These are phyloP conservation scores for Capsella bursapastoris DNA, from an alignment of 345 rosid species.

Conservation along the genomic window DNA sequence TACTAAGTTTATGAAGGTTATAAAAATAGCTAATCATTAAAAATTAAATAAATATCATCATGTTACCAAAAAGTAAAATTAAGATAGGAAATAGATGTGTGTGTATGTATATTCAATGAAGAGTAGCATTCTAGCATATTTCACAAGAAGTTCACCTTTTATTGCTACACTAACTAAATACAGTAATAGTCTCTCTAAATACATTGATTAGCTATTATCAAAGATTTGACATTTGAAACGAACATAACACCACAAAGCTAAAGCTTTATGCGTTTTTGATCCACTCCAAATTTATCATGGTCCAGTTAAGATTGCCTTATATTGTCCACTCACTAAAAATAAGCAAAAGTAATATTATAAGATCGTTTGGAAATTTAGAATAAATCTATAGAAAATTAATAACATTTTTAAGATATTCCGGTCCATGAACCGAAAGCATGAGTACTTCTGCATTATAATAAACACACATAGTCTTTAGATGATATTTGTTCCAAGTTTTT, in stretches of 20 bases:
- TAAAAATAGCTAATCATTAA: too few relatives aligned
- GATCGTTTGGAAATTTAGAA: too few relatives aligned
- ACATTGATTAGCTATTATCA: background rate
- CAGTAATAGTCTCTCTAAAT: too few relatives aligned
- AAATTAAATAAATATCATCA: too few relatives aligned
- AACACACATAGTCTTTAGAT: background rate
- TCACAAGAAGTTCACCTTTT: too few relatives aligned
- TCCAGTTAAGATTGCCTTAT: constrained; percentile 26
- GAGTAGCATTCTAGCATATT: too few relatives aligned
- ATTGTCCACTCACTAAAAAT: constrained; percentile 28
- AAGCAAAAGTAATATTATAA: constrained; percentile 10
- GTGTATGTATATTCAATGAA: too few relatives aligned
- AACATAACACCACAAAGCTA: constrained; percentile 17
- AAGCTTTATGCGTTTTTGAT: constrained; percentile 27
- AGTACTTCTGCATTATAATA: background rate
- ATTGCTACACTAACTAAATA: too few relatives aligned
- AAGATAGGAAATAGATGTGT: too few relatives aligned
- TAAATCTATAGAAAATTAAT: background rate
- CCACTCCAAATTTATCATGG: constrained; percentile 23
- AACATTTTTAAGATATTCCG: constrained; percentile 9
- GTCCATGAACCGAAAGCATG: constrained; percentile 30
- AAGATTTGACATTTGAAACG: constrained; percentile 26
- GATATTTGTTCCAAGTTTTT: background rate
- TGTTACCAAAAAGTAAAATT: too few relatives aligned
- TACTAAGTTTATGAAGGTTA: too few relatives aligned